These are phyloP conservation scores for Aspergillus egyptiacus DNA, from an alignment of 495 filamentous ascomycete genomes.

Conservation along the genomic window DNA sequence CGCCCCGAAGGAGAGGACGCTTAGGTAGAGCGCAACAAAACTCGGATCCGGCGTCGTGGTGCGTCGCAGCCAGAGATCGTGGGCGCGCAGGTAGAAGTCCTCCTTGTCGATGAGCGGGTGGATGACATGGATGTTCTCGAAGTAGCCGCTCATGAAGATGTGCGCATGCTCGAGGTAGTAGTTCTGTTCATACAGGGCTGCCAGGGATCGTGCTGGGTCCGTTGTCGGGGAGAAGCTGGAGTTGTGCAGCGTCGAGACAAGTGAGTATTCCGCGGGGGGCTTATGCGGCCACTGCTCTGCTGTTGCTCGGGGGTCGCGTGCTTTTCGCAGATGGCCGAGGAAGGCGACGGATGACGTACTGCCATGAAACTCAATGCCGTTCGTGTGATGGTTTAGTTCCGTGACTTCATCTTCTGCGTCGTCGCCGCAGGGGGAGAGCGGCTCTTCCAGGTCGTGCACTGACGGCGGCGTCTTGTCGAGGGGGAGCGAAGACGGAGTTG, in stretches of 20 bases:
- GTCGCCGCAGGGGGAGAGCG: conserved; percentile 9
- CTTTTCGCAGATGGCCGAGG: conserved; percentile 31
- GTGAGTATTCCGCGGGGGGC: conserved; percentile 19
- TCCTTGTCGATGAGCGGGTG: conserved; percentile 41
- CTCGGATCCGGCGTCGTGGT: conserved; percentile 28
- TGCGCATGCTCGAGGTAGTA: conserved; percentile 40
- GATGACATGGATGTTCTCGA: conserved; percentile 39
- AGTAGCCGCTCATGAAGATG: conserved; percentile 40
- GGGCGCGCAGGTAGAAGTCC: conserved; percentile 31
- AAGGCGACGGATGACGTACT: conserved; percentile 36
- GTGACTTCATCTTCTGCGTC: conserved; percentile 29
- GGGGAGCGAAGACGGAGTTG: conserved; percentile 27
- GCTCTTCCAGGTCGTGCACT: conserved; percentile 9
- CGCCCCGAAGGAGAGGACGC: conserved; percentile 35
- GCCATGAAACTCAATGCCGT: conserved; percentile 37
- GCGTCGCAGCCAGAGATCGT: conserved; percentile 34
- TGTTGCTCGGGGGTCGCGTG: conserved; percentile 20
- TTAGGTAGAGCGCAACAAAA: conserved; percentile 38
- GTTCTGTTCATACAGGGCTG: conserved; percentile 27
- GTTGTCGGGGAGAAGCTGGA: conserved; percentile 33
- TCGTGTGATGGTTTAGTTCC: conserved; percentile 37
- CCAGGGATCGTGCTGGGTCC: conserved; percentile 19
- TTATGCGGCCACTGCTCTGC: conserved; percentile 14
- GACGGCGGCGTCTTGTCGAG: conserved; percentile 21
- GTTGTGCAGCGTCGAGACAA: conserved; percentile 37